Conservation (phyloP, 2,329 filamentous ascomycete genomes). For the Cladorrhinum sp. region DNA sequence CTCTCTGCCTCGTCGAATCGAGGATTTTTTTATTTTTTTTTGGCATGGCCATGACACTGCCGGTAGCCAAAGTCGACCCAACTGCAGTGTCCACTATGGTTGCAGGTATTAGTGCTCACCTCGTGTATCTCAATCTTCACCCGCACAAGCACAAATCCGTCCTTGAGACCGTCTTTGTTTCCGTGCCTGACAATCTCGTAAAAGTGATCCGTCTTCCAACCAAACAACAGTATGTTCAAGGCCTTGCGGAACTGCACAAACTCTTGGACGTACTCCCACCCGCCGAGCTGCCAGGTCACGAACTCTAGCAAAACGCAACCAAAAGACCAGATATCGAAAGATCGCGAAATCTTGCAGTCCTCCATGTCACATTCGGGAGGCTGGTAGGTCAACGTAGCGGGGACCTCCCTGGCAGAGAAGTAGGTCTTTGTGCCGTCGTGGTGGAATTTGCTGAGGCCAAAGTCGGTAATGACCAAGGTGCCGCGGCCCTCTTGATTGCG, state of each 20-base stretch:
- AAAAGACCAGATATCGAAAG: slow-evolving; percentile 19
- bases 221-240: not conserved
- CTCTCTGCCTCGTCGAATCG: not conserved
- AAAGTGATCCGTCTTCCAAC: slow-evolving; percentile 9
- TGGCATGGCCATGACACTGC: no score
- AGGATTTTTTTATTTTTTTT: no score
- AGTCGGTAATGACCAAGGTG: slow-evolving; percentile 14
- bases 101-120: not conserved
- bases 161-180: no score
- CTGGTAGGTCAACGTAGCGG: slow-evolving; percentile 6
- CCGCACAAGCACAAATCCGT: not conserved
- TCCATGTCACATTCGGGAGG: slow-evolving; percentile 15
- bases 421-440: slow-evolving; percentile 3
- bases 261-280: slow-evolving; percentile 2
- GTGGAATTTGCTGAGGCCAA: slow-evolving; percentile 12
- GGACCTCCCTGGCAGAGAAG: not conserved
- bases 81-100: no score
- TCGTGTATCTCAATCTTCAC: slow-evolving; percentile 9
- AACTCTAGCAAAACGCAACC: slow-evolving; percentile 19
- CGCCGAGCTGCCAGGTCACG: slow-evolving; percentile 11
- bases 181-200: slow-evolving; percentile 13
- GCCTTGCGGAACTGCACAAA: slow-evolving; percentile 7
- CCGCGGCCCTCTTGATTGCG: not conserved
- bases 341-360: not conserved
- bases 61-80: no score